phyloP scores from a whole-genome alignment of 1,139 yeast genomes.

The Arxiozyma bovina region DNA sequence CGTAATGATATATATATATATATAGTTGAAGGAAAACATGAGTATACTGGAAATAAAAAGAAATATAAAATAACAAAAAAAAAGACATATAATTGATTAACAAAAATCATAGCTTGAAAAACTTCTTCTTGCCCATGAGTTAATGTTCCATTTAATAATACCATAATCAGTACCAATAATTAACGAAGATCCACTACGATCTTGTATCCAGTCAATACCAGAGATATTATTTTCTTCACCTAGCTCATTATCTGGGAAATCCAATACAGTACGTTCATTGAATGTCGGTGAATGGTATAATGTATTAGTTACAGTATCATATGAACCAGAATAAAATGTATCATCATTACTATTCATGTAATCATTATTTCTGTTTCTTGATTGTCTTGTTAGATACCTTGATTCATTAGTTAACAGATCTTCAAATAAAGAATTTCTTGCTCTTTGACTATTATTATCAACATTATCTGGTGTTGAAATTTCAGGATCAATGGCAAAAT shows the following conservation, averaged over 20 bases:
- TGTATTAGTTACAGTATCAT: not conserved
- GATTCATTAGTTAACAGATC: not conserved
- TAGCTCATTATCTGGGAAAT: slow-evolving; percentile 13
- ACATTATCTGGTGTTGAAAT: slow-evolving; percentile 1
- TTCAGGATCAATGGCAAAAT: slow-evolving; percentile 4
- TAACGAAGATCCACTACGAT: slow-evolving; percentile 35
- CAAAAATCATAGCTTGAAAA: slow-evolving; percentile 36
- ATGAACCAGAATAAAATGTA: slow-evolving; percentile 1
- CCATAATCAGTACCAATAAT: slow-evolving; percentile 43
- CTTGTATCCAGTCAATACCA: slow-evolving; percentile 41
- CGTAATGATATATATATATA: not conserved
- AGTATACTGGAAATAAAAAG: not conserved
- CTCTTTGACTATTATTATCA: not conserved
- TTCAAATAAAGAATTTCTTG: not conserved
- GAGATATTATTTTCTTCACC: slow-evolving; percentile 37
- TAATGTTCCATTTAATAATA: slow-evolving; percentile 42
- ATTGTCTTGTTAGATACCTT: not conserved
- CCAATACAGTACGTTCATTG: slow-evolving; percentile 3
- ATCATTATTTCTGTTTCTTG: not conserved
- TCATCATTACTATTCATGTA: slow-evolving; percentile 1
- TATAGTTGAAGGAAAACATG: not conserved
- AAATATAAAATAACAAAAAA: not conserved
- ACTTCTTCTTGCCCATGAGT: slow-evolving; percentile 44
- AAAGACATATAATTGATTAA: slow-evolving; percentile 3
- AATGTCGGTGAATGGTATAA: not conserved